Evolutionary conservation across 345 rosid genomes (phyloP).

Genomic region (Aegle marmelos): DNA sequence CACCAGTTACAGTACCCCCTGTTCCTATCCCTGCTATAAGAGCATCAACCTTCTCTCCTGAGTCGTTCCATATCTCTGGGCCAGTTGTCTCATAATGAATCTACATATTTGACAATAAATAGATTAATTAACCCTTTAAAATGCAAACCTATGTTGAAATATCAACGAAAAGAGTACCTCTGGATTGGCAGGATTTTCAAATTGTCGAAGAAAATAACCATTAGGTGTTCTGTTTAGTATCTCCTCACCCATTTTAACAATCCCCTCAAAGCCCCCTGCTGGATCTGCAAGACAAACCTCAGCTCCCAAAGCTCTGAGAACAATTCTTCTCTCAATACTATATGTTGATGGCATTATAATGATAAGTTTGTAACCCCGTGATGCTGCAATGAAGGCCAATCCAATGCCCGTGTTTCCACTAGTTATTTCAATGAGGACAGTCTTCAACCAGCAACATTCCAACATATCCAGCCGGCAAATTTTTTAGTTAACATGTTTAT

Average conservation of each 20-base stretch:
- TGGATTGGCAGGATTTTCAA: constrained; percentile 67
- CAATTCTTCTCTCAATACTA: constrained; percentile 64
- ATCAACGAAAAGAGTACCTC: constrained; percentile 30
- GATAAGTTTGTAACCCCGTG: constrained; percentile 60
- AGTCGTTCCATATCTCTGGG: constrained; percentile 71
- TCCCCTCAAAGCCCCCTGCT: constrained; percentile 39
- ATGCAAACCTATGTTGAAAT: neutral
- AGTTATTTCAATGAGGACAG: constrained; percentile 52
- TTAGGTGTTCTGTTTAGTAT: constrained; percentile 50
- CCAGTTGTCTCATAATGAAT: constrained; percentile 71
- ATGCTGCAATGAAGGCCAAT: constrained; percentile 63
- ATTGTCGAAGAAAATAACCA: constrained; percentile 44
- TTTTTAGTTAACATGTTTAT: neutral
- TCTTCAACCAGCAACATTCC: constrained; percentile 27
- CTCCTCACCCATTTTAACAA: constrained; percentile 49
- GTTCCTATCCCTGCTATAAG: constrained; percentile 59
- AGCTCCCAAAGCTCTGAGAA: constrained; percentile 74
- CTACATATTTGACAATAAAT: constrained; percentile 28
- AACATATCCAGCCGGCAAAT: neutral
- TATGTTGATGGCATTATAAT: constrained; percentile 49
- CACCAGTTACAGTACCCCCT: constrained; percentile 58
- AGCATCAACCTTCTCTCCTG: constrained; percentile 51
- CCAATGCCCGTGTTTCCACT: constrained; percentile 85
- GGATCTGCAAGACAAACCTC: constrained; percentile 53
- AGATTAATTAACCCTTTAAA: neutral